These are phyloP conservation scores for Microglena sp. DNA, from an alignment of 139 green algal species.

Conservation along the genomic window DNA sequence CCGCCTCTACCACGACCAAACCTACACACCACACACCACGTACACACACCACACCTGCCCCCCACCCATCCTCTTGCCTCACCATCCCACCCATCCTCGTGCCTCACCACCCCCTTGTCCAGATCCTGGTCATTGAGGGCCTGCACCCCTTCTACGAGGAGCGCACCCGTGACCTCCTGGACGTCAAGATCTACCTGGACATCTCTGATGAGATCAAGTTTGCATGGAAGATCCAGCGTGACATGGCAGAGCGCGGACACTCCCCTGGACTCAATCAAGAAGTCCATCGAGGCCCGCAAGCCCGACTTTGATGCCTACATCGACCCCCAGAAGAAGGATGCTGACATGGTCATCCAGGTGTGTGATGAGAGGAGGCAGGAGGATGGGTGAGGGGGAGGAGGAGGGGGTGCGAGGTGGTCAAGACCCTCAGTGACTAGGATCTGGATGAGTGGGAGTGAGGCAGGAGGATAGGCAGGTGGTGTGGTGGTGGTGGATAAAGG, in stretches of 20 bases:
- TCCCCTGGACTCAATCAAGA: conserved; percentile 96
- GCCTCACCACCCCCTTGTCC: too few relatives aligned
- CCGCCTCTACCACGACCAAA: too few relatives aligned
- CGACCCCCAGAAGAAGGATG: conserved; percentile 98
- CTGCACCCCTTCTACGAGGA: conserved; percentile 98
- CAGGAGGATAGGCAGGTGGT: too few relatives aligned
- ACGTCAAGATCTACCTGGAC: conserved; percentile 99
- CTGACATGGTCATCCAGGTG: conserved; percentile 95
- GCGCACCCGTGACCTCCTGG: conserved; percentile 88
- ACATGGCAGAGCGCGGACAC: conserved; percentile 99
- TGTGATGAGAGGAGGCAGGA: conserved; percentile 30
- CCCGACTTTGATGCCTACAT: conserved; percentile 99
- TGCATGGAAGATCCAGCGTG: conserved; percentile 97
- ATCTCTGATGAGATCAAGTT: conserved; percentile 99
- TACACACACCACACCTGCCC: too few relatives aligned
- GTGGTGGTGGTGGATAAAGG: too few relatives aligned
- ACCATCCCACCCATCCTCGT: too few relatives aligned
- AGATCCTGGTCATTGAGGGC: conserved; percentile 95
- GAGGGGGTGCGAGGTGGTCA: too few relatives aligned
- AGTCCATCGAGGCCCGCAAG: conserved; percentile 94
- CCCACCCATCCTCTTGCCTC: too few relatives aligned
- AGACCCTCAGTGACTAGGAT: too few relatives aligned
- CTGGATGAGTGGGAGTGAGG: too few relatives aligned
- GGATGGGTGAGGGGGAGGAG: too few relatives aligned
- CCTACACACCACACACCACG: too few relatives aligned